A percentile compares a stretch with the other conserved stretches of the same genome.
phyloP scores from a whole-genome alignment of 1,139 yeast species.

The Waltiozyma sp. region DNA sequence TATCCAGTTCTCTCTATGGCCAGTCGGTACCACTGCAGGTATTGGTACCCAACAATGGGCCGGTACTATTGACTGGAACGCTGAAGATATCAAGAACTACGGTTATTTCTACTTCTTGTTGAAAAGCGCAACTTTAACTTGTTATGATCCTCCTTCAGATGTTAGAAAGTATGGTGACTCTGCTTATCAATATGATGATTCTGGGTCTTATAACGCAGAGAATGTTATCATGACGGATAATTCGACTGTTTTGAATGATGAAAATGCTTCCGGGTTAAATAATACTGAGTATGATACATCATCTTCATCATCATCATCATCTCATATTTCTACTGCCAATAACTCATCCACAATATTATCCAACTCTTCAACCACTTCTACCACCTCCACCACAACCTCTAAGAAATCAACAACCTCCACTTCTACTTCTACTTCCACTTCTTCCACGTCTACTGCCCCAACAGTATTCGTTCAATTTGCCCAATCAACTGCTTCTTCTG shows the following conservation, averaged over 20 bases:
- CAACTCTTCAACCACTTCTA: slow-evolving; percentile 7
- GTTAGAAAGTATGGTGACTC: slow-evolving; percentile 34
- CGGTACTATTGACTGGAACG: slow-evolving; percentile 75
- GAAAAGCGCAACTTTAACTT: slow-evolving; percentile 45
- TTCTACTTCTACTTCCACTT: slow-evolving; percentile 2
- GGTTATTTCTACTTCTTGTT: slow-evolving; percentile 72
- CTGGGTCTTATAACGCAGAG: slow-evolving; percentile 31
- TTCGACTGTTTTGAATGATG: slow-evolving; percentile 45
- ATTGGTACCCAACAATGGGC: slow-evolving; percentile 89
- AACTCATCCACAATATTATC: not conserved
- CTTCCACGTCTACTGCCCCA: not conserved
- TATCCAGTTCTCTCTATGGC: slow-evolving; percentile 84
- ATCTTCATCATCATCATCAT: not conserved
- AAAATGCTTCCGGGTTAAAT: slow-evolving; percentile 56
- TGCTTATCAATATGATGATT: slow-evolving; percentile 47
- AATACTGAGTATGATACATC: slow-evolving; percentile 23
- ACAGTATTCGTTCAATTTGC: slow-evolving; percentile 14
- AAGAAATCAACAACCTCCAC: slow-evolving; percentile 2
- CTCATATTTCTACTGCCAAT: not conserved
- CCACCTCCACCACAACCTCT: slow-evolving; percentile 8
- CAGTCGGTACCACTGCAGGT: slow-evolving; percentile 66
- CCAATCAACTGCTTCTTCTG: not conserved
- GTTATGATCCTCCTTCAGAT: slow-evolving; percentile 60
- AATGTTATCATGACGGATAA: slow-evolving; percentile 50
- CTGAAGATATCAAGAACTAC: slow-evolving; percentile 55